Evolutionary conservation across 2,329 filamentous ascomycete genomes (phyloP), one percentile per base, ranked within the genome.

Genomic region (Fusarium avenaceum): DNA sequence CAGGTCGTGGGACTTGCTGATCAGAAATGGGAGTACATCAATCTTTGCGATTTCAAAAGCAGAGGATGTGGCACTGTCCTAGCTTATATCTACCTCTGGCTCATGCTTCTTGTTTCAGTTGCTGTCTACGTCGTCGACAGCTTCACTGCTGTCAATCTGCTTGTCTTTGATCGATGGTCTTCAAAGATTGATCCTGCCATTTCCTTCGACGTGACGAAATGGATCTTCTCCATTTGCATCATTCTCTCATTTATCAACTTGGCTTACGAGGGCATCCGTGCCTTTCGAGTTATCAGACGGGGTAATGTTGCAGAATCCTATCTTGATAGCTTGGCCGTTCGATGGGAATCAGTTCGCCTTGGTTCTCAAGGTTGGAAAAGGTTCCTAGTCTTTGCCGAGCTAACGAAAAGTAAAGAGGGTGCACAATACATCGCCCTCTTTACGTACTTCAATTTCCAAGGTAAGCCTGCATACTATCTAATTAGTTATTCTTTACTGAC

Each of bases 181-280:
- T 93, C 92, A 53, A 86, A 92, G 70, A 91, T 98, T 72, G 82
- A 93, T 72, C 94, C 94, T 2, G 86, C 87, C 40, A 91, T 98
- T 69, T 87, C 89, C 5, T 89, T 96, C 75, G 82, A 88, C 48
- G 87, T 95, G 54, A 92, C 93, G 14, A 96, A 96, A 81, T 97
- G 94, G 94, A 94, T 99, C 77, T 99, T 98, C 77, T 91, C 93
- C 28, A 87, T 89, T 57, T 97, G 94, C 78, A 98, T 99, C 76
- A 91, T 98, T 67, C 84, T 96, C 35, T 98, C 94, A 11, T 94
- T 95, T 78, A 82, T 93, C 68, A 92, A 98, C 70, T 85, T 96
- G 28, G 84, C 82, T 17, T 96, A 91, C 74, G 92, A 97, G 79
- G 93, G 92, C 82, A 76, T 96, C 47, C 88, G 92, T 54, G 94